Conservation (phyloP, 2,329 filamentous ascomycete genomes). For the Pyricularia pennisetigena region DNA sequence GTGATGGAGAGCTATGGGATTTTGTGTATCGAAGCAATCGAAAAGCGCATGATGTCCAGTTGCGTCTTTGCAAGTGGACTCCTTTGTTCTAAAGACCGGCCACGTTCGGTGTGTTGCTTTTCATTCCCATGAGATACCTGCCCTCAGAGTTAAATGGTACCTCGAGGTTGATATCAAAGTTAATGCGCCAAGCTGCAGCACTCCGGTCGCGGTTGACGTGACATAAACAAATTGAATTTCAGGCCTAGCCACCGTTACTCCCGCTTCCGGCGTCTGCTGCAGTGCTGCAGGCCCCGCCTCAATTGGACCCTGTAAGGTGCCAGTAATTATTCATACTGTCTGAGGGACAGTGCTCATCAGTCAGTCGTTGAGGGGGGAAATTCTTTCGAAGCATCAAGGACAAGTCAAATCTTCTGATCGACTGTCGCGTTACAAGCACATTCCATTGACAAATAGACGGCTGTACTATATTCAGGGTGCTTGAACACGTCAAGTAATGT, state of each 20-base stretch:
- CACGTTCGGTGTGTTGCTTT: neutral
- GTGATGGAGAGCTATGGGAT: neutral
- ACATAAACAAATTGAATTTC: neutral
- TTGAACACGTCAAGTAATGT: neutral
- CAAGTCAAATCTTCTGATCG: neutral
- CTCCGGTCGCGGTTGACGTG: conserved; percentile 1
- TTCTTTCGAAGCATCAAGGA: neutral
- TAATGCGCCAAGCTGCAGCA: neutral
- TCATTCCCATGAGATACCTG: neutral
- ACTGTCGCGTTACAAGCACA: neutral
- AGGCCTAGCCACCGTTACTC: neutral
- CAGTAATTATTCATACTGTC: neutral
- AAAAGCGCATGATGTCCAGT: neutral
- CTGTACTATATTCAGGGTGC: neutral
- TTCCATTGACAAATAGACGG: neutral
- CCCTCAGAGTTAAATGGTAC: neutral
- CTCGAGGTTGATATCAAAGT: neutral
- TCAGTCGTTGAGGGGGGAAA: neutral
- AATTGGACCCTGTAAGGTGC: neutral
- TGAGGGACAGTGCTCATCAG: neutral
- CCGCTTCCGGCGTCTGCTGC: neutral
- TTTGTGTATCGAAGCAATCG: neutral
- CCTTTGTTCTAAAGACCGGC: neutral
- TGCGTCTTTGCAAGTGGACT: neutral
- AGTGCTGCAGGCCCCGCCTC: neutral